Evolutionary conservation across 805 yeast genomes (phyloP).

Genomic region (Wickerhamomyces kurtzmanii): DNA sequence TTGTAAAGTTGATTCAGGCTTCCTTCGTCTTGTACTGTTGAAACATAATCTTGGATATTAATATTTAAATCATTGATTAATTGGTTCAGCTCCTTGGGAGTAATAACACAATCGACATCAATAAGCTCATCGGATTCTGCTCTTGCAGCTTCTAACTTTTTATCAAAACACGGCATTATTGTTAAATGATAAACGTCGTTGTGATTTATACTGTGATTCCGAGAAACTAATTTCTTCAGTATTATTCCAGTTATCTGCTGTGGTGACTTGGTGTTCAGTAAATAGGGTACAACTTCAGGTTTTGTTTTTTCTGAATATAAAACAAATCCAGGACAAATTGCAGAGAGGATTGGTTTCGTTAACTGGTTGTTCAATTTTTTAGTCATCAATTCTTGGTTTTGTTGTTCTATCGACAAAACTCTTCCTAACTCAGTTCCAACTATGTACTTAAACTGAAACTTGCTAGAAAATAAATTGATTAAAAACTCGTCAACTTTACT

Average conservation of each 20-base stretch:
- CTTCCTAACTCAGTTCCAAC: slow-evolving; percentile 86
- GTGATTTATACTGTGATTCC: slow-evolving; percentile 19
- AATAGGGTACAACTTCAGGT: slow-evolving; percentile 62
- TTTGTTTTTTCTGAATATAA: slow-evolving; percentile 94
- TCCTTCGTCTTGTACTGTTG: slow-evolving; percentile 2
- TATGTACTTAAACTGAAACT: slow-evolving; percentile 60
- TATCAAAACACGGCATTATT: slow-evolving; percentile 96
- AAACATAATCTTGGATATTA: slow-evolving; percentile 18
- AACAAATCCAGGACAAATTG: slow-evolving; percentile 95
- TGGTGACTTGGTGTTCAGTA: slow-evolving; percentile 77
- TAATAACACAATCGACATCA: slow-evolving; percentile 91
- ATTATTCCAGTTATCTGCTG: slow-evolving; percentile 87
- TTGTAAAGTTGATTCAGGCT: slow-evolving; percentile 15
- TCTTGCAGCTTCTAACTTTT: slow-evolving; percentile 89
- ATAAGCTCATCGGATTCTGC: slow-evolving; percentile 42
- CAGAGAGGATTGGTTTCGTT: slow-evolving; percentile 46
- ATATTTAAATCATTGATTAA: slow-evolving; percentile 47
- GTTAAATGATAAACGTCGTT: slow-evolving; percentile 65
- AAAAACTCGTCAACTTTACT: slow-evolving; percentile 53
- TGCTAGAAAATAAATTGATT: slow-evolving; percentile 43
- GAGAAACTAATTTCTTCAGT: slow-evolving; percentile 41
- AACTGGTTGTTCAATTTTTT: slow-evolving; percentile 5
- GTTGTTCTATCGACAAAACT: slow-evolving; percentile 45
- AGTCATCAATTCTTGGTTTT: slow-evolving; percentile 27
- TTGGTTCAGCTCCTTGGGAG: slow-evolving; percentile 79